A percentile compares a stretch with the other conserved stretches of the same genome.
These are phyloP conservation scores for Melanopsichium pennsylvanicum DNA, from an alignment of 1,284 basidiomycete genomes.

Conservation along the genomic window DNA sequence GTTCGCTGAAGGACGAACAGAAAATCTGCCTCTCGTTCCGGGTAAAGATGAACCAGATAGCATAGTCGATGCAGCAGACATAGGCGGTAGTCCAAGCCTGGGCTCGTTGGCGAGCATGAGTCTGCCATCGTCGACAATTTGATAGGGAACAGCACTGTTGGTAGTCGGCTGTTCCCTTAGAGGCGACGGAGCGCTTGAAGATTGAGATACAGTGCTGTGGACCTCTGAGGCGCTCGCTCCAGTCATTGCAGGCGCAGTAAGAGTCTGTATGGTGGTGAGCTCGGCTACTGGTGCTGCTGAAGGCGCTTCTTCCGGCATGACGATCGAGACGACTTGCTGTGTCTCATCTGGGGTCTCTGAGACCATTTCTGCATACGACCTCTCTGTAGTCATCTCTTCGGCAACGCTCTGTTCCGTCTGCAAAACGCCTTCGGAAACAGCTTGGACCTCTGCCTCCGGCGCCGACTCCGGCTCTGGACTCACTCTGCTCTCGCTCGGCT, in stretches of 20 bases:
- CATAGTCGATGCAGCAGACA: neutral
- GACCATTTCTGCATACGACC: too few species aligned
- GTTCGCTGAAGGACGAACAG: neutral
- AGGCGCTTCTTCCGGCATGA: too few species aligned
- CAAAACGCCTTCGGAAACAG: too few species aligned
- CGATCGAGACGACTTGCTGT: too few species aligned
- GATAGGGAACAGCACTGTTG: neutral
- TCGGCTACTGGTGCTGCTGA: neutral
- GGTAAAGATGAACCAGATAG: neutral
- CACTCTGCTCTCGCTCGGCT: neutral
- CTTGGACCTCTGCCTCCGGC: too few species aligned
- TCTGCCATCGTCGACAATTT: slow-evolving; percentile 3
- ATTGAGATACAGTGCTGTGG: neutral
- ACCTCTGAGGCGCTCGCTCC: neutral
- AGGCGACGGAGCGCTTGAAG: neutral
- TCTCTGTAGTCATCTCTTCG: too few species aligned
- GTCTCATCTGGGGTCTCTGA: too few species aligned
- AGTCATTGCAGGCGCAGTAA: neutral
- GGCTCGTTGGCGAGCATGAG: slow-evolving; percentile 32
- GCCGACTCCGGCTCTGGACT: neutral
- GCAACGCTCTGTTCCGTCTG: too few species aligned
- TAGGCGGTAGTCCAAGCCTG: slow-evolving; percentile 21
- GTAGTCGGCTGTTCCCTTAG: neutral
- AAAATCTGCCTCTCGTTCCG: neutral
- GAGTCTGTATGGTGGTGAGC: neutral